These are phyloP conservation scores for Asterochloris sp. DNA, from an alignment of 139 green algal species.

Conservation along the genomic window DNA sequence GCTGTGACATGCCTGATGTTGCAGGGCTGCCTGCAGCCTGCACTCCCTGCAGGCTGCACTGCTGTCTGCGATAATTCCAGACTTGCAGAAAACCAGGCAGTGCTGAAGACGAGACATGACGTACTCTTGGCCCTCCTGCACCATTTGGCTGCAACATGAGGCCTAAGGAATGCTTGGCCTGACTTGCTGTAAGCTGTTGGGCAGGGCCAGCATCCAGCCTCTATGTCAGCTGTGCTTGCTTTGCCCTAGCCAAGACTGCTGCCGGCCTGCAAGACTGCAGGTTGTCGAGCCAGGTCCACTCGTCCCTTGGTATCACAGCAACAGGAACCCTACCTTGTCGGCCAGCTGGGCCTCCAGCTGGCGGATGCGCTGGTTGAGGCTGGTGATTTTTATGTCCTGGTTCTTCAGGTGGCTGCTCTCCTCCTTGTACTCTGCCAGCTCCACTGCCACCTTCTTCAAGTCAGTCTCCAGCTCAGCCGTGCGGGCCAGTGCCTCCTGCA, in stretches of 20 bases:
- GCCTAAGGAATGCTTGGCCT: no score
- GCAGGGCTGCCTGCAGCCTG: no score
- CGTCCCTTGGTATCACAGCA: not conserved
- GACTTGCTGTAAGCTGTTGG: no score
- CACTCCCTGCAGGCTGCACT: no score
- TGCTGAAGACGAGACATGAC: no score
- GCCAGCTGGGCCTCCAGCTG: constrained; percentile 48
- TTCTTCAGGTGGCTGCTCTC: constrained; percentile 80
- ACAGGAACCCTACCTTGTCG: constrained; percentile 27
- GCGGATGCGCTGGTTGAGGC: constrained; percentile 64
- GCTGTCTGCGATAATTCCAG: no score
- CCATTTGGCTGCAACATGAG: no score
- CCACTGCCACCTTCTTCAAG: constrained; percentile 31
- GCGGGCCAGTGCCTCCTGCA: constrained; percentile 45
- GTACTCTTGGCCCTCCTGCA: no score
- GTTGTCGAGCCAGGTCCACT: not conserved
- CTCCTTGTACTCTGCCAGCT: constrained; percentile 83
- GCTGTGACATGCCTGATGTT: no score
- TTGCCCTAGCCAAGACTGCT: not conserved
- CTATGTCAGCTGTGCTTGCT: not conserved
- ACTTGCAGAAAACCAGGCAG: no score
- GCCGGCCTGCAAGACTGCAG: no score
- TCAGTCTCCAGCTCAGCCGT: constrained; percentile 58
- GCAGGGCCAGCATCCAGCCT: no score
- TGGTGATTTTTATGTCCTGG: constrained; percentile 80